Conservation (phyloP, 179 eudicot species). For the Sideroxylon spinosum region DNA sequence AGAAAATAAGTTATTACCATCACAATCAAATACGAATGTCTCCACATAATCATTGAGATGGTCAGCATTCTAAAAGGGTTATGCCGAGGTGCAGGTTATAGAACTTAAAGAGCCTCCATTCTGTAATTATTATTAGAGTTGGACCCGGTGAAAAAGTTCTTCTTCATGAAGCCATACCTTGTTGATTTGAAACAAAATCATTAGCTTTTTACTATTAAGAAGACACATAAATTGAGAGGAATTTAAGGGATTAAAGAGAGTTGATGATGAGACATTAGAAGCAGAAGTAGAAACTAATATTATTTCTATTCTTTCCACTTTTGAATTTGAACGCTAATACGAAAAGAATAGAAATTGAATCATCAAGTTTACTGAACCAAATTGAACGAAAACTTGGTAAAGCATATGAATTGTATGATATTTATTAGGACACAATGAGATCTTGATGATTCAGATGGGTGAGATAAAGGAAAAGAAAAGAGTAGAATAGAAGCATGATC, state of each 20-base stretch:
- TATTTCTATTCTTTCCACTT: neutral
- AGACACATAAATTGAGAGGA: conserved; percentile 11
- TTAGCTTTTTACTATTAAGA: neutral
- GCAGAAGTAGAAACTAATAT: neutral
- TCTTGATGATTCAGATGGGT: too few species aligned
- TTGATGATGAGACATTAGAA: too few species aligned
- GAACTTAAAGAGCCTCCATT: conserved; percentile 33
- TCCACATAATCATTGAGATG: conserved; percentile 83
- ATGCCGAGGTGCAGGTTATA: conserved; percentile 46
- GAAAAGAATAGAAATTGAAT: too few species aligned
- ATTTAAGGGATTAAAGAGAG: conserved; percentile 1
- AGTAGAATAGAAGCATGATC: too few species aligned
- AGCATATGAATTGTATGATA: too few species aligned
- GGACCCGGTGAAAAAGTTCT: conserved; percentile 23
- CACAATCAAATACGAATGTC: conserved; percentile 95
- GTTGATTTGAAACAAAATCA: conserved; percentile 31
- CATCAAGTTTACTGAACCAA: too few species aligned
- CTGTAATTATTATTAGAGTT: neutral
- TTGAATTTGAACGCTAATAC: too few species aligned
- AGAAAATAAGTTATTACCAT: conserved; percentile 39
- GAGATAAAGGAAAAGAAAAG: too few species aligned
- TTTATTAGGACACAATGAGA: too few species aligned
- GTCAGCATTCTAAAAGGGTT: conserved; percentile 63
- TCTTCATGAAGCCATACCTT: conserved; percentile 14
- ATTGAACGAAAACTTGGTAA: too few species aligned